Conservation (phyloP, 257 asterid genomes). For the Thymus mandschuricus region DNA sequence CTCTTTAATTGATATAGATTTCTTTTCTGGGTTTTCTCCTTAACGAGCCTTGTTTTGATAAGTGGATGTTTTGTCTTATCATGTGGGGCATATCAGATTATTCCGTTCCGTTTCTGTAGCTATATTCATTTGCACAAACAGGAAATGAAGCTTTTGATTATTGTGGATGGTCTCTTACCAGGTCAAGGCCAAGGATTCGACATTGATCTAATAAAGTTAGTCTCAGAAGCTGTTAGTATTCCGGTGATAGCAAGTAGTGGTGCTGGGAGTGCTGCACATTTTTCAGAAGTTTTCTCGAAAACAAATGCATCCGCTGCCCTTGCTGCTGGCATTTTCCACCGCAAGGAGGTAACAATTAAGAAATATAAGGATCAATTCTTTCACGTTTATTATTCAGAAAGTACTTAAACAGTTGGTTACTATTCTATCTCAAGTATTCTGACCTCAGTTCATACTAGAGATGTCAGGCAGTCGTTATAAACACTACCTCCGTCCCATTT, state of each 20-base stretch:
- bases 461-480: not conserved
- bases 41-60: not conserved
- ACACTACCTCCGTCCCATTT: not conserved
- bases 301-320: constrained; percentile 99
- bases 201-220: constrained; percentile 73
- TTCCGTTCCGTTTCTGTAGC: not conserved
- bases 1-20: not conserved
- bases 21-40: not conserved
- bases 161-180: constrained; percentile 37
- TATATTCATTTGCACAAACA: not conserved
- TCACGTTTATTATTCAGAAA: not conserved
- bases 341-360: constrained; percentile 70
- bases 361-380: not conserved
- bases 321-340: constrained; percentile 97
- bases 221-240: constrained; percentile 88
- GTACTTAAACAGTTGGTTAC: too few species aligned
- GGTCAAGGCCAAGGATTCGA: constrained; percentile 98
- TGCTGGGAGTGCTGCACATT: constrained; percentile 85
- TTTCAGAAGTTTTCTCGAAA: constrained; percentile 78
- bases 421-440: not conserved
- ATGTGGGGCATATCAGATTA: not conserved
- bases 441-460: not conserved
- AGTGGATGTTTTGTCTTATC: not conserved
- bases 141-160: constrained; percentile 5
- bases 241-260: constrained; percentile 99